Percentiles rank a stretch among this genome's conserved stretches.
Conservation (phyloP, 2,329 filamentous ascomycete genomes). For the Alternaria consortialis region DNA sequence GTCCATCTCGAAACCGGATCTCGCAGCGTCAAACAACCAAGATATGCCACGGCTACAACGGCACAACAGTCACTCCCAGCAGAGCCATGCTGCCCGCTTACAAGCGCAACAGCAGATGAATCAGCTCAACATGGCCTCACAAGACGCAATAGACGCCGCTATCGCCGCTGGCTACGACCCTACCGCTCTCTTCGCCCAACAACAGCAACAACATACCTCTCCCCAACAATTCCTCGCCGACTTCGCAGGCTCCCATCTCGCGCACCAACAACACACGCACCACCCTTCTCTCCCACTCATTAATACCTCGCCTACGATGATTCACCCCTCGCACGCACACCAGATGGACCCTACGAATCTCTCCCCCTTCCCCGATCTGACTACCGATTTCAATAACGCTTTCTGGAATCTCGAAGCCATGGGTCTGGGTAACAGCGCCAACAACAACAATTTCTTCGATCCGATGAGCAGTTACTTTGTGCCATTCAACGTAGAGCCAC, state of each 20-base stretch:
- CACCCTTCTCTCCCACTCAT: conserved; percentile 51
- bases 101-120: conserved; percentile 44
- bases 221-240: conserved; percentile 54
- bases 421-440: conserved; percentile 31
- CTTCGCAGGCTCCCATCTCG: conserved; percentile 55
- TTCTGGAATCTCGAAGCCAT: conserved; percentile 50
- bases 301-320: conserved; percentile 41
- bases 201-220: conserved; percentile 32
- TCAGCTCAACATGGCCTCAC: conserved; percentile 42
- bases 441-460: conserved; percentile 46
- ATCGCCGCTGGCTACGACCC: conserved; percentile 41
- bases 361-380: conserved; percentile 46
- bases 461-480: conserved; percentile 82
- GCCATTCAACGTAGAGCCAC: conserved; percentile 89
- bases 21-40: conserved; percentile 33
- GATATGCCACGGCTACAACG: conserved; percentile 34
- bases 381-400: conserved; percentile 40
- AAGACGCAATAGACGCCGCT: conserved; percentile 39
- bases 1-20: conserved; percentile 42
- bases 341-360: conserved; percentile 35
- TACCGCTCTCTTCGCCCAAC: conserved; percentile 37
- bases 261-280: conserved; percentile 48
- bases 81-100: conserved; percentile 34
- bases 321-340: conserved; percentile 42
- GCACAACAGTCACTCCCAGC: conserved; percentile 32